Conservation (phyloP, 139 green algal species). For the Tetraselmis chui region DNA sequence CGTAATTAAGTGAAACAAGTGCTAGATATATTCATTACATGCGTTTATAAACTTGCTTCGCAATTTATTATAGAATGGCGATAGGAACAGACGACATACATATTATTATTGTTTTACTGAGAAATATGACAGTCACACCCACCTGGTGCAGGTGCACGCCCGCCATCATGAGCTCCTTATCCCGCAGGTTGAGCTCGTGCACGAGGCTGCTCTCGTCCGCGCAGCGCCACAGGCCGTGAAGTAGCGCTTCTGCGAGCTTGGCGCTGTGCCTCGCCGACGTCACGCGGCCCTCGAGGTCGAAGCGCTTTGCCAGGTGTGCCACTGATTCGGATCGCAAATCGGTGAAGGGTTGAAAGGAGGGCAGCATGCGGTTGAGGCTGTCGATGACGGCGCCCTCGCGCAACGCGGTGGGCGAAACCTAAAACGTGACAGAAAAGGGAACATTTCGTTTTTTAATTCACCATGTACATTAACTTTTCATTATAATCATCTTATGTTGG, state of each 20-base stretch:
- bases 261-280: constrained; percentile 20
- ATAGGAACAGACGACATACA: background rate
- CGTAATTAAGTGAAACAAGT: no score
- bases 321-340: constrained; percentile 22
- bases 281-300: constrained; percentile 24
- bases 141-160: background rate
- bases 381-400: constrained; percentile 36
- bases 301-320: constrained; percentile 23
- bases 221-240: constrained; percentile 21
- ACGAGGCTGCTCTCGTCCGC: background rate
- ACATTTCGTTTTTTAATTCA: no score
- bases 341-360: constrained; percentile 6
- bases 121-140: background rate
- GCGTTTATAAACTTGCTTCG: no score
- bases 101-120: background rate
- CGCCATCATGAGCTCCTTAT: constrained; percentile 10
- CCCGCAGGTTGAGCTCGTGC: background rate
- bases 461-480: no score
- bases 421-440: no score
- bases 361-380: constrained; percentile 7
- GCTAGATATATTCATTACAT: no score
- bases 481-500: no score
- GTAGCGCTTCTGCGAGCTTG: constrained; percentile 18
- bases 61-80: background rate
- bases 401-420: constrained; percentile 28